phyloP scores from a whole-genome alignment of 2,329 filamentous ascomycete genomes.

The Beauveria rudraprayagi region DNA sequence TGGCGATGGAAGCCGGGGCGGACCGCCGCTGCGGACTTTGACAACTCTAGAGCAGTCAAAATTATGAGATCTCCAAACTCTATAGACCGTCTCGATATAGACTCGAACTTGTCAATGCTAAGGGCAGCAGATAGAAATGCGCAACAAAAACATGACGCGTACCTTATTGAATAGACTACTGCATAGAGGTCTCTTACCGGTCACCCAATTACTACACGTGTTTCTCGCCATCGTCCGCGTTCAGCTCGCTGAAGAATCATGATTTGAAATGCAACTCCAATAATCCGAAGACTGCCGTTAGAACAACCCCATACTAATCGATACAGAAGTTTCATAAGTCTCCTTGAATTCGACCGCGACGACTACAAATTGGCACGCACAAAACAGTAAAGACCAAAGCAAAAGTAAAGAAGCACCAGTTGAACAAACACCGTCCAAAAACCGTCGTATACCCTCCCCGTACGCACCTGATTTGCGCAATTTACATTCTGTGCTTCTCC shows the following conservation, averaged over 20 bases:
- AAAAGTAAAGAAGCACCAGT: not conserved
- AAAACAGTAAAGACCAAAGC: not conserved
- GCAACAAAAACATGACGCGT: not conserved
- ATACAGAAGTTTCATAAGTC: conserved; percentile 9
- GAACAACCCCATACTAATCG: conserved; percentile 4
- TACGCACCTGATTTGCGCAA: not conserved
- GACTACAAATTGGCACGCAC: conserved; percentile 1
- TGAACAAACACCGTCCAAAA: conserved; percentile 1
- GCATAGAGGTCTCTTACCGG: not conserved
- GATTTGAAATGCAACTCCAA: conserved; percentile 1
- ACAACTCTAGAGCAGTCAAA: conserved; percentile 21
- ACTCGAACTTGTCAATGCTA: not conserved
- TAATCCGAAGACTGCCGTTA: conserved; percentile 2
- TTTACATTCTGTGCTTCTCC: conserved; percentile 37
- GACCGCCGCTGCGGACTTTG: conserved; percentile 20
- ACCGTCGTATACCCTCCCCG: not conserved
- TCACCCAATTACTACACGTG: not conserved
- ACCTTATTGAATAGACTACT: not conserved
- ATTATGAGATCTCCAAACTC: conserved; percentile 12
- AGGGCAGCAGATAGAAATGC: not conserved
- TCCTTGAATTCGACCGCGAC: conserved; percentile 5
- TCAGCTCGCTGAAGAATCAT: not conserved
- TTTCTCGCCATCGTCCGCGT: not conserved
- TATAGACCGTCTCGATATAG: not conserved
- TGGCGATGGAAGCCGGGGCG: conserved; percentile 24